These are phyloP conservation scores for Hymenoscyphus fructigenus DNA, from an alignment of 2,329 filamentous ascomycete species.

Conservation along the genomic window DNA sequence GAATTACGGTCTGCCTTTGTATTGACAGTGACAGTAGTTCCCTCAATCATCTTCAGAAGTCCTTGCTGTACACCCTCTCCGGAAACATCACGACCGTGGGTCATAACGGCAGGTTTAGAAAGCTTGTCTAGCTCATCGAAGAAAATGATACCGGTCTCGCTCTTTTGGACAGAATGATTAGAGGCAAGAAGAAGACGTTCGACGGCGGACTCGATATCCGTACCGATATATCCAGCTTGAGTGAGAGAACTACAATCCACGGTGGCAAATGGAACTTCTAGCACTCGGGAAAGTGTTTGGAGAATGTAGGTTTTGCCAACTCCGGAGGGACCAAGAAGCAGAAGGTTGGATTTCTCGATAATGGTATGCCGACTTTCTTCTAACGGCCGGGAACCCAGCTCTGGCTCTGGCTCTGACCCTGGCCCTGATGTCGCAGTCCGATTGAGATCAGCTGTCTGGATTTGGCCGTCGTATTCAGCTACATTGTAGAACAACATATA, in stretches of 20 bases:
- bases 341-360: conserved; percentile 92
- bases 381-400: conserved; percentile 26
- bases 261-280: conserved; percentile 95
- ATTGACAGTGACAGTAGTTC: conserved; percentile 88
- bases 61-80: conserved; percentile 97
- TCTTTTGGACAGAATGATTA: conserved; percentile 80
- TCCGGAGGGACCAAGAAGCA: conserved; percentile 87
- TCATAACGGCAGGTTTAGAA: conserved; percentile 73
- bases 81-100: conserved; percentile 86
- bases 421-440: background rate
- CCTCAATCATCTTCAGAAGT: conserved; percentile 91
- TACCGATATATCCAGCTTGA: conserved; percentile 95
- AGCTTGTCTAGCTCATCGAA: conserved; percentile 98
- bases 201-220: conserved; percentile 95
- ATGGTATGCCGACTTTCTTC: conserved; percentile 25
- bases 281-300: conserved; percentile 76
- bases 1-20: conserved; percentile 67
- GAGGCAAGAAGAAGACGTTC: conserved; percentile 86
- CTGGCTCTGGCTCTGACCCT: conserved; percentile 23
- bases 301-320: conserved; percentile 96
- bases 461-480: conserved; percentile 57
- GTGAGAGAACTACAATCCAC: conserved; percentile 96
- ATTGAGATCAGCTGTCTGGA: conserved; percentile 34
- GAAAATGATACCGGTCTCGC: conserved; percentile 91
- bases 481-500: conserved; percentile 29